Conservation (phyloP, 805 yeast genomes). For the Dipodascopsis uninucleata region DNA sequence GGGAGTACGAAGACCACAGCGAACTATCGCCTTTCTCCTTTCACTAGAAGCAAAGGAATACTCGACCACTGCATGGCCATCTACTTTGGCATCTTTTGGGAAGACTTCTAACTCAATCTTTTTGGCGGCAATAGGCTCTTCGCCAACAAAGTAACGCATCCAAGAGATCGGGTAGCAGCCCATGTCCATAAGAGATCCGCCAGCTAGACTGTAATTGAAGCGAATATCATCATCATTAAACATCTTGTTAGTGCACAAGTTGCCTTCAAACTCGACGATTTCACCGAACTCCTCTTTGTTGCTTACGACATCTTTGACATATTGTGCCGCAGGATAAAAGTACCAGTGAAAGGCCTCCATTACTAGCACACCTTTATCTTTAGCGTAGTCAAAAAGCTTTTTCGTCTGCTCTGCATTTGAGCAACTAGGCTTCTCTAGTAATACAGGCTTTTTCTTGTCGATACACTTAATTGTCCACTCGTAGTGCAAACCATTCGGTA, state of each 20-base stretch:
- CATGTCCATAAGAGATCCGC: constrained; percentile 24
- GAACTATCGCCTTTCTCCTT: constrained; percentile 5
- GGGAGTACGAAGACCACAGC: constrained; percentile 15
- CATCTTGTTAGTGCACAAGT: constrained; percentile 1
- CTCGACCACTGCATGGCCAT: constrained; percentile 9
- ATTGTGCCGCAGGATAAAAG: constrained; percentile 20
- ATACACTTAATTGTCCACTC: constrained; percentile 25
- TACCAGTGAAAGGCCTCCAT: constrained; percentile 26
- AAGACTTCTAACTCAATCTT: not conserved
- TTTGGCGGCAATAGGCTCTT: constrained; percentile 18
- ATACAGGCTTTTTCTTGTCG: constrained; percentile 20
- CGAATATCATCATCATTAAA: constrained; percentile 9
- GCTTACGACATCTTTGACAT: constrained; percentile 11
- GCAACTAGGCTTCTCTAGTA: constrained; percentile 22
- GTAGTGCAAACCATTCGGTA: constrained; percentile 25
- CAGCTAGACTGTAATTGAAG: constrained; percentile 11
- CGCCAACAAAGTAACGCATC: constrained; percentile 18
- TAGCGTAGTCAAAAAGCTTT: constrained; percentile 13
- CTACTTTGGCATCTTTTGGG: constrained; percentile 12
- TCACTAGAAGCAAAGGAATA: constrained; percentile 11
- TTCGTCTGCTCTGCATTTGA: constrained; percentile 21
- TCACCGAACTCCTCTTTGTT: constrained; percentile 20
- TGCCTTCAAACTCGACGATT: constrained; percentile 11
- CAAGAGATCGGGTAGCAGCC: constrained; percentile 27
- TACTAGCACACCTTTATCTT: constrained; percentile 12